Evolutionary conservation across 768 basidiomycete species (phyloP).

Genomic region (Trametes cinnabarina): DNA sequence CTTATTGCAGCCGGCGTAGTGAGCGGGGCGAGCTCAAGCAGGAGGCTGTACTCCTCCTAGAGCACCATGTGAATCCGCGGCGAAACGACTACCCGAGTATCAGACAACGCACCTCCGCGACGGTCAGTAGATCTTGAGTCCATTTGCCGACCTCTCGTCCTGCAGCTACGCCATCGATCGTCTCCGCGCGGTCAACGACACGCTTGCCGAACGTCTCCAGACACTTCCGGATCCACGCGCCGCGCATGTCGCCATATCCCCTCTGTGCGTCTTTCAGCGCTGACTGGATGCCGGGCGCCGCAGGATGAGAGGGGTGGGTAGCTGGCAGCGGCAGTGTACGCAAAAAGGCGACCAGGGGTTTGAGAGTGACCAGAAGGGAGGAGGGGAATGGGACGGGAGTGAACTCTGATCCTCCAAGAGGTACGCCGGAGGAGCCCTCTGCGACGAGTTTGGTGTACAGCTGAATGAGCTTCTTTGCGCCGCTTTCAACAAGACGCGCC

Average conservation of each 20-base stretch:
- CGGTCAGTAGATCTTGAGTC: constrained; percentile 61
- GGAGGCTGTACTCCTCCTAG: constrained; percentile 67
- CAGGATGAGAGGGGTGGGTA: constrained; percentile 83
- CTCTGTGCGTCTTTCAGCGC: constrained; percentile 75
- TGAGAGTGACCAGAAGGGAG: constrained; percentile 49
- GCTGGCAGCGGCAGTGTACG: constrained; percentile 72
- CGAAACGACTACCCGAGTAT: no score
- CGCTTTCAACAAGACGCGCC: constrained; percentile 80
- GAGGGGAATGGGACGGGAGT: constrained; percentile 54
- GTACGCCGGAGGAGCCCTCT: constrained; percentile 77
- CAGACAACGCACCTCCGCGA: constrained; percentile 56
- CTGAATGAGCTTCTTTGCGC: constrained; percentile 77
- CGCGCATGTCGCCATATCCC: constrained; percentile 86
- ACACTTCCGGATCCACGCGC: constrained; percentile 72
- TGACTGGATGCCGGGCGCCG: constrained; percentile 57
- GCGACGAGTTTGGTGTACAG: constrained; percentile 87
- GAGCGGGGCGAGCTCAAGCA: constrained; percentile 63
- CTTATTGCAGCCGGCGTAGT: constrained; percentile 48
- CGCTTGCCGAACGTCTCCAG: constrained; percentile 70
- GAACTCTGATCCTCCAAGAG: constrained; percentile 59
- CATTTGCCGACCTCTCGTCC: constrained; percentile 73
- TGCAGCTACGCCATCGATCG: constrained; percentile 58
- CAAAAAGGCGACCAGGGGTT: constrained; percentile 65
- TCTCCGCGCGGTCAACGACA: constrained; percentile 68
- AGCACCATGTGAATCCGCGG: neutral